Evolutionary conservation across 345 rosid species (phyloP).

Genomic region (Luvunga scandens): DNA sequence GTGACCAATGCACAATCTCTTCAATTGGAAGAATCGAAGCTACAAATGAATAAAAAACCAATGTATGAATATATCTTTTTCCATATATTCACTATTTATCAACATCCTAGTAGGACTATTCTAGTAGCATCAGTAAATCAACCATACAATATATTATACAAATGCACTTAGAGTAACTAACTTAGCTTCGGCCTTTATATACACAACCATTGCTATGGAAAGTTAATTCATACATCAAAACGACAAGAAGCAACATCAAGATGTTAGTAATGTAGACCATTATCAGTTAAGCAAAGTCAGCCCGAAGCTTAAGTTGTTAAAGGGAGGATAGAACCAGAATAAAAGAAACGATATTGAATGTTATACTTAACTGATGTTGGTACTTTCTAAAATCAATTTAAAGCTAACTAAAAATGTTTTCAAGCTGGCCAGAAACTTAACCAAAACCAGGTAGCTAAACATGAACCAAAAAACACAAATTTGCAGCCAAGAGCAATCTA

Average conservation of each 20-base stretch:
- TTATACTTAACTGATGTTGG: not conserved
- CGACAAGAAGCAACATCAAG: not conserved
- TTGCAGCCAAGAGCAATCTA: not conserved
- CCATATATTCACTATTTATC: not conserved
- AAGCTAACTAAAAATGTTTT: not conserved
- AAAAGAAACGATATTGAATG: not conserved
- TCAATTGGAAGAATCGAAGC: conserved; percentile 81
- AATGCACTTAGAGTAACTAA: not conserved
- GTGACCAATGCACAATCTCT: conserved; percentile 73
- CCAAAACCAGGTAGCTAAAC: not conserved
- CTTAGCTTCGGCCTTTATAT: not conserved
- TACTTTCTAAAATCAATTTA: not conserved
- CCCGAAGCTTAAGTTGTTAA: not conserved
- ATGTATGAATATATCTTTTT: not conserved
- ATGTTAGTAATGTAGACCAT: not conserved
- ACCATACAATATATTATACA: not conserved
- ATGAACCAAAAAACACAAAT: not conserved
- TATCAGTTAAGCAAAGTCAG: not conserved
- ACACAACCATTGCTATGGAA: not conserved
- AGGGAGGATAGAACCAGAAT: not conserved
- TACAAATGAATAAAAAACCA: conserved; percentile 22
- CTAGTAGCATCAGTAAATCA: not conserved
- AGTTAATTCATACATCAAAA: not conserved
- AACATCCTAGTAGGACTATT: not conserved
- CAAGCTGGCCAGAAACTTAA: not conserved